Evolutionary conservation across 768 basidiomycete genomes (phyloP).

Genomic region (Lactarius quietus): DNA sequence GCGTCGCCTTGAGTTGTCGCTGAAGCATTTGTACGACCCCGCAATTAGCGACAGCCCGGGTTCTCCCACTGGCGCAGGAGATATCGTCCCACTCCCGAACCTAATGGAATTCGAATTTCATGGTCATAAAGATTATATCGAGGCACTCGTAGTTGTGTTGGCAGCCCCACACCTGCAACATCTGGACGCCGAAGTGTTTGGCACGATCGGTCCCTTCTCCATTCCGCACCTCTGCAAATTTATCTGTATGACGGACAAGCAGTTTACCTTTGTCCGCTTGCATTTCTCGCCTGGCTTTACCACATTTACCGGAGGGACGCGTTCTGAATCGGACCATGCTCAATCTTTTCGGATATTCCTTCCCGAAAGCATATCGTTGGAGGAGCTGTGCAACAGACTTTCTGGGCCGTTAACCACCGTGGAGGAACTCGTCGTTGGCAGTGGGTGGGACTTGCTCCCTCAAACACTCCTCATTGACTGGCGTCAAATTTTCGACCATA

Average conservation of each 20-base stretch:
- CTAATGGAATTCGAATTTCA: neutral
- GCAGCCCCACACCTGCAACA: neutral
- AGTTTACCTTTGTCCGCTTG: neutral
- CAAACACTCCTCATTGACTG: neutral
- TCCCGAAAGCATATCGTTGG: neutral
- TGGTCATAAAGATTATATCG: neutral
- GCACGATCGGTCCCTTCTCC: neutral
- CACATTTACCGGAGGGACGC: neutral
- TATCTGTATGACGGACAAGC: neutral
- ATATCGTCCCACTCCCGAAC: neutral
- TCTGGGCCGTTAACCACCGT: too few relatives aligned
- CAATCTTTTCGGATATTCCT: neutral
- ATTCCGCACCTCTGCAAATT: neutral
- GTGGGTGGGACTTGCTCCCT: neutral
- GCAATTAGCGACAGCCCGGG: too few relatives aligned
- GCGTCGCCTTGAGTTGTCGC: too few relatives aligned
- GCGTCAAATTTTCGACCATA: neutral
- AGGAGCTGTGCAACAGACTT: neutral
- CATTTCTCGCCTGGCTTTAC: fast-evolving
- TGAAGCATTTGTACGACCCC: too few relatives aligned
- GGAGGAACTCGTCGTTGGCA: too few relatives aligned
- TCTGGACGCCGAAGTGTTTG: neutral
- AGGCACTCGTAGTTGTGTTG: neutral
- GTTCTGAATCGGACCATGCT: neutral
- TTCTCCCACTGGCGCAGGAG: too few relatives aligned